A percentile compares a stretch with the other conserved stretches of the same genome.
phyloP scores from a whole-genome alignment of 768 basidiomycete genomes.

The Mycena epipterygia region DNA sequence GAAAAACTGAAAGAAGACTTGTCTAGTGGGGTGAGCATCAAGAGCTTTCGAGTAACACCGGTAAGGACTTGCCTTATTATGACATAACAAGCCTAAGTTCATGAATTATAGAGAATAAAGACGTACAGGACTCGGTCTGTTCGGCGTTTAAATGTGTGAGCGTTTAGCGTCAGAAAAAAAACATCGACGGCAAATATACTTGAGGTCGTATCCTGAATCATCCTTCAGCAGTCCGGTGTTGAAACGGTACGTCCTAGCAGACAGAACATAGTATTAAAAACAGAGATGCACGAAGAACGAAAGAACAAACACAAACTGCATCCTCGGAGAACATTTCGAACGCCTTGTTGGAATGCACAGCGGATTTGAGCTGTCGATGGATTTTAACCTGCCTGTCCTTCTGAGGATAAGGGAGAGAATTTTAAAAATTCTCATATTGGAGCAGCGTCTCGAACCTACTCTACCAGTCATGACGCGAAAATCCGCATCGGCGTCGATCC shows the following conservation, averaged over 20 bases:
- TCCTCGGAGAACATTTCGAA: conserved; percentile 74
- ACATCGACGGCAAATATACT: conserved; percentile 57
- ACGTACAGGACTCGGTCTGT: conserved; percentile 86
- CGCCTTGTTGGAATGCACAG: conserved; percentile 63
- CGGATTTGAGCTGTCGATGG: conserved; percentile 62
- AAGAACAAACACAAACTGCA: conserved; percentile 71
- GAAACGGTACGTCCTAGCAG: conserved; percentile 81
- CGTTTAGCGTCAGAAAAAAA: not conserved
- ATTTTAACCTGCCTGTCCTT: not conserved
- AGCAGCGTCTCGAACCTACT: conserved; percentile 61
- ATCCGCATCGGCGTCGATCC: conserved; percentile 77
- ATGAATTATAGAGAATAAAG: no score
- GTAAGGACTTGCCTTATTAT: no score
- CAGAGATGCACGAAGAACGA: not conserved
- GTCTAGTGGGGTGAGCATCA: no score
- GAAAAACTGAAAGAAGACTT: no score
- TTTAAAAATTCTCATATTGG: conserved; percentile 70
- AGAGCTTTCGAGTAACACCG: no score
- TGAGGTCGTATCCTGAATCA: conserved; percentile 74
- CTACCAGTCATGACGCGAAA: conserved; percentile 64
- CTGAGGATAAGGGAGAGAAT: not conserved
- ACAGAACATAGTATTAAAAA: not conserved
- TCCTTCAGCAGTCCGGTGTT: conserved; percentile 65
- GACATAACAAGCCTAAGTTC: no score
- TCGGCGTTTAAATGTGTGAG: conserved; percentile 64